phyloP scores from a whole-genome alignment of 805 yeast species.

The Saturnispora diversa region DNA sequence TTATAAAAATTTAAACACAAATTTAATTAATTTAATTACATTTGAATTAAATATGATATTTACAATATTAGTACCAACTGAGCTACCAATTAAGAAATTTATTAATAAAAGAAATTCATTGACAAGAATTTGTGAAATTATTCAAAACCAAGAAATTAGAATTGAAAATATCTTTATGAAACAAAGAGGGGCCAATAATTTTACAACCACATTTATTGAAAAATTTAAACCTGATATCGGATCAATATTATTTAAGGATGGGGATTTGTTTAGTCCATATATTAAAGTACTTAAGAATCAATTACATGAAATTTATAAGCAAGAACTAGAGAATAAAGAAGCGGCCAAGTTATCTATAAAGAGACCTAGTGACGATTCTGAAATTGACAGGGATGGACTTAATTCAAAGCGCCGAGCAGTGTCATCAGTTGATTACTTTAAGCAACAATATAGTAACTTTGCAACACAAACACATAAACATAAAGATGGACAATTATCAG shows the following conservation, averaged over 20 bases:
- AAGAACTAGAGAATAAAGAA: no score
- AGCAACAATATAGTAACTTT: slow-evolving; percentile 31
- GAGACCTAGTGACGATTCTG: background rate
- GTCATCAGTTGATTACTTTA: slow-evolving; percentile 34
- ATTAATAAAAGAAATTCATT: no score
- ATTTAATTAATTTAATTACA: slow-evolving; percentile 25
- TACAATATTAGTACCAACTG: slow-evolving; percentile 10
- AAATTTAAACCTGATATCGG: background rate
- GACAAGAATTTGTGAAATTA: background rate
- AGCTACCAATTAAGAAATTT: slow-evolving; percentile 3
- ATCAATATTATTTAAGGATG: background rate
- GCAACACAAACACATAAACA: no score
- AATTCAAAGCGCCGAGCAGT: slow-evolving; percentile 8
- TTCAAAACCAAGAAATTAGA: no score
- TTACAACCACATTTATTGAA: background rate
- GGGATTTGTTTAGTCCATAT: background rate
- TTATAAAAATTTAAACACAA: slow-evolving; percentile 16
- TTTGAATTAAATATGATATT: slow-evolving; percentile 16
- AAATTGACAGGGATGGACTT: background rate
- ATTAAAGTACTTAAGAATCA: slow-evolving; percentile 1
- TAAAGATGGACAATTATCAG: no score
- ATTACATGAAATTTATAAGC: no score
- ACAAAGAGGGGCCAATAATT: no score
- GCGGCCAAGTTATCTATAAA: no score
- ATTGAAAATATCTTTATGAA: no score